Evolutionary conservation across 106 monocot species (phyloP).

Genomic region (Dendrobium nobile): DNA sequence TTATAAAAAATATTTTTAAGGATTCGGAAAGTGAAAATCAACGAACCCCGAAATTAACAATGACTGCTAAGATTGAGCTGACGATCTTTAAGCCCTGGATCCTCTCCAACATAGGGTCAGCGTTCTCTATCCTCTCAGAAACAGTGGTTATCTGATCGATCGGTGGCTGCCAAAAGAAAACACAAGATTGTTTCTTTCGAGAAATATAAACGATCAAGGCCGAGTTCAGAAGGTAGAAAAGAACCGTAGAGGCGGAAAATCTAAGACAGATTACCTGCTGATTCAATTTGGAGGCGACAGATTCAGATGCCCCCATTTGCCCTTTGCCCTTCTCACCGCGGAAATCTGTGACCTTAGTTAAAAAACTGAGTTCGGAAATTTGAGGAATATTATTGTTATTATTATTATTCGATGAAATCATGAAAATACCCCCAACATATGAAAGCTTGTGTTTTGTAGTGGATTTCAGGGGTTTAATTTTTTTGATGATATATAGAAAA

Average conservation of each 20-base stretch:
- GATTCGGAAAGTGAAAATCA: not conserved
- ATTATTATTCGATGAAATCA: too few species aligned
- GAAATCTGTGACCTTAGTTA: not conserved
- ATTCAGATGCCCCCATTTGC: conserved; percentile 53
- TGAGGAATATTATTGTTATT: too few species aligned
- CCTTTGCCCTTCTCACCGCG: not conserved
- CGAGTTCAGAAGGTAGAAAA: not conserved
- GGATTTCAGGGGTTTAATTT: too few species aligned
- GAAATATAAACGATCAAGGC: not conserved
- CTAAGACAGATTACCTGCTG: conserved; percentile 2
- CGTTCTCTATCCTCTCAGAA: conserved; percentile 50
- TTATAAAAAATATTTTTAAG: not conserved
- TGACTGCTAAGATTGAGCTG: not conserved
- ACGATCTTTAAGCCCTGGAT: conserved; percentile 70
- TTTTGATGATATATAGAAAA: too few species aligned
- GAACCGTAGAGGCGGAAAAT: not conserved
- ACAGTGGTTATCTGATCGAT: conserved; percentile 79
- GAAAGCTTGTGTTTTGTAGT: too few species aligned
- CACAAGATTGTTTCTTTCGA: not conserved
- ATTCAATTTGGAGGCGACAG: conserved; percentile 22
- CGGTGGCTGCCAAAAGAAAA: conserved; percentile 2
- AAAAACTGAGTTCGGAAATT: too few species aligned
- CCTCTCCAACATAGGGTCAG: conserved; percentile 61
- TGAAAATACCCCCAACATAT: too few species aligned
- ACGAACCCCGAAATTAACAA: not conserved